phyloP scores from a whole-genome alignment of 164 flowering plant species.

The grape (Vitis vinifera) region ASM3070453v1 NC_081822.1:3093501-3094000 shows the following conservation, averaged over 20 bases:
- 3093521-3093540: constrained; percentile 27
- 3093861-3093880: constrained; percentile 32
- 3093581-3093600: constrained; percentile 60
- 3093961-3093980: constrained; percentile 35
- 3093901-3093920: constrained; percentile 36
- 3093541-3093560: constrained; percentile 59
- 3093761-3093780: constrained; percentile 4
- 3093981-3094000: constrained; percentile 72
- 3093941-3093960: constrained; percentile 27
- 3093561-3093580: constrained; percentile 88
- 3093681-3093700: constrained; percentile 20
- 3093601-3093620: constrained; percentile 27
- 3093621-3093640: constrained; percentile 18
- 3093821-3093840: constrained; percentile 59
- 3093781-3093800: constrained; percentile 13
- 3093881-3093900: constrained; percentile 53
- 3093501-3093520: constrained; percentile 31
- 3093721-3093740: constrained; percentile 13
- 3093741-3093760: constrained; percentile 9
- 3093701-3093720: constrained; percentile 15
- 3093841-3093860: constrained; percentile 55
- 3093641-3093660: constrained; percentile 18
- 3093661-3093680: constrained; percentile 19
- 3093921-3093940: constrained; percentile 30
- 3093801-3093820: constrained; percentile 17